A percentile compares a stretch with the other conserved stretches of the same genome.
These are phyloP conservation scores for Balamuthia mandrillaris DNA, from an alignment of 208 protist species.

Conservation along the genomic window DNA sequence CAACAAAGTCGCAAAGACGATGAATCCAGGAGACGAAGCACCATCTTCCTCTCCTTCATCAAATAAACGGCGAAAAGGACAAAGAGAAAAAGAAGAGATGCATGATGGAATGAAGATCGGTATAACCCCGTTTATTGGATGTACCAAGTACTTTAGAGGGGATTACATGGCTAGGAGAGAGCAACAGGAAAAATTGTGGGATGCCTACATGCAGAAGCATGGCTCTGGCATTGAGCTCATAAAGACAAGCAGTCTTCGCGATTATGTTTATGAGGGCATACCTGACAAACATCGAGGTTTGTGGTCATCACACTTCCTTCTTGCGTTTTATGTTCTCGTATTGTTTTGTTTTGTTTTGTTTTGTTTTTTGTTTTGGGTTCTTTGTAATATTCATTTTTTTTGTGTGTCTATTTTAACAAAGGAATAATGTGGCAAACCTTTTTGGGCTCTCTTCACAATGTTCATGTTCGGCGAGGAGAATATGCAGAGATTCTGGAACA, in stretches of 20 bases:
- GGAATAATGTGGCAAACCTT: constrained; percentile 25
- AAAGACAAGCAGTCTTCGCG: background rate
- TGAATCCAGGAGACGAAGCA: background rate
- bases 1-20: background rate
- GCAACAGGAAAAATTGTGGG: constrained; percentile 18
- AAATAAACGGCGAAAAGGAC: background rate
- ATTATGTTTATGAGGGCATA: constrained; percentile 1
- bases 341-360: too few relatives aligned
- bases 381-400: background rate
- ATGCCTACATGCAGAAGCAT: constrained; percentile 25
- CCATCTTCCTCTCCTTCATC: background rate
- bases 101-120: background rate
- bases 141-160: background rate
- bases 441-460: background rate
- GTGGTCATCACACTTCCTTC: too few relatives aligned
- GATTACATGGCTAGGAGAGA: background rate
- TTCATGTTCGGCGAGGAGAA: constrained; percentile 16
- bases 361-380: background rate
- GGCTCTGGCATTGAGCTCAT: constrained; percentile 33
- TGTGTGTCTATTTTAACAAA: background rate
- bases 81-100: background rate
- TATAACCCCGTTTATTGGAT: too few relatives aligned
- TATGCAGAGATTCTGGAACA: constrained; percentile 2
- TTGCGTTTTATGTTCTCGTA: background rate
- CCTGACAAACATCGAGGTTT: constrained; percentile 25